phyloP scores from a whole-genome alignment of 2,329 filamentous ascomycete species.

The Aspergillus sp. region DNA sequence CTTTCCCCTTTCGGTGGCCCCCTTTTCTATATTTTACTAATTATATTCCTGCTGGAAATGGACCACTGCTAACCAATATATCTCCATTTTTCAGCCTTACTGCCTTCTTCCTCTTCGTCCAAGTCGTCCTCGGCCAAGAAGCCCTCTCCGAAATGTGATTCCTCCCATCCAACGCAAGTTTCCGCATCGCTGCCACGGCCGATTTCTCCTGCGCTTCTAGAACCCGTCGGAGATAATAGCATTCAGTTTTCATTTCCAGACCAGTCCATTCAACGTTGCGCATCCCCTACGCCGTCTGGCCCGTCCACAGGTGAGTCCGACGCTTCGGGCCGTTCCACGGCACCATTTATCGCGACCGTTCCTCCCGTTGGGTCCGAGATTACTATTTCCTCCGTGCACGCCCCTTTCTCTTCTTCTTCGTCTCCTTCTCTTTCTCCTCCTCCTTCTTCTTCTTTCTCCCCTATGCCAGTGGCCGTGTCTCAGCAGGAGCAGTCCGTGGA shows the following conservation, averaged over 20 bases:
- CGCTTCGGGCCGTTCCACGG: constrained; percentile 24
- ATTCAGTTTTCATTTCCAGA: background rate
- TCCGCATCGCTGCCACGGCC: constrained; percentile 19
- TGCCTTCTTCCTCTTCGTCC: constrained; percentile 20
- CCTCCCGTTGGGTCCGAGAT: constrained; percentile 12
- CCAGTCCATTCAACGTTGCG: constrained; percentile 1
- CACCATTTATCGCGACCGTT: constrained; percentile 13
- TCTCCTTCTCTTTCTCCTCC: background rate
- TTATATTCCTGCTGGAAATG: constrained; percentile 1
- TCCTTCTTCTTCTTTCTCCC: background rate
- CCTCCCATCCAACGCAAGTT: constrained; percentile 20
- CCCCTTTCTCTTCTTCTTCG: constrained; percentile 3
- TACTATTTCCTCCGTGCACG: constrained; percentile 7
- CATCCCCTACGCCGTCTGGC: constrained; percentile 9
- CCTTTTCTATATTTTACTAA: constrained; percentile 7
- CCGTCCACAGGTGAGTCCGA: constrained; percentile 29
- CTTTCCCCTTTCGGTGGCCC: constrained; percentile 2
- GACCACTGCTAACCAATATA: background rate
- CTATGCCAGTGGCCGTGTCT: background rate
- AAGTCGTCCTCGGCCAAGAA: constrained; percentile 24
- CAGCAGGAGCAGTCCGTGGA: constrained; percentile 8
- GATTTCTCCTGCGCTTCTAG: constrained; percentile 16
- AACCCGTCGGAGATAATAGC: constrained; percentile 5
- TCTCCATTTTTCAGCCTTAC: constrained; percentile 10
- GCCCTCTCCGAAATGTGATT: constrained; percentile 28